Conservation (phyloP, 2,329 filamentous ascomycete species). For the Aspergillus sp. region DNA sequence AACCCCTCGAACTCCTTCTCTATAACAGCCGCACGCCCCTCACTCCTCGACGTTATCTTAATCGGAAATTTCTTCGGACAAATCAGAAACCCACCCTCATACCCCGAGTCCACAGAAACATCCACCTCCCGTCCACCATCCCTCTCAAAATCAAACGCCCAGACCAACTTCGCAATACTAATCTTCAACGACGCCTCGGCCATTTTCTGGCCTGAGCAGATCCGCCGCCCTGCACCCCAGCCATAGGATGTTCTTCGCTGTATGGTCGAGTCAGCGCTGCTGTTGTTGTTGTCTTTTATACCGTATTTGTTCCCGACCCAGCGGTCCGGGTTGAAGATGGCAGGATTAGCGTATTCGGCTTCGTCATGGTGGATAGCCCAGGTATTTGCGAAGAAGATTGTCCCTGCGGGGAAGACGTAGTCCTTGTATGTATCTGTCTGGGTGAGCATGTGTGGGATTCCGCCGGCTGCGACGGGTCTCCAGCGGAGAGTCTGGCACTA, state of each 20-base stretch:
- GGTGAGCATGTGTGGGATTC: constrained; percentile 6
- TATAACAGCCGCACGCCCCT: background rate
- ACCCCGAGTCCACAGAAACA: background rate
- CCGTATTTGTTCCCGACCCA: constrained; percentile 1
- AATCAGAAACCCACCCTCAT: constrained; percentile 1
- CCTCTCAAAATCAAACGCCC: background rate
- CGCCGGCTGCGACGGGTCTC: constrained; percentile 4
- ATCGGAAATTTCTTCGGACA: constrained; percentile 4
- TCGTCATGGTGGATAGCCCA: constrained; percentile 6
- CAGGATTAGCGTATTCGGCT: background rate
- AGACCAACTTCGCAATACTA: constrained; percentile 1
- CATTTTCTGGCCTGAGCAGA: constrained; percentile 6
- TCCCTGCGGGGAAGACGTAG: background rate
- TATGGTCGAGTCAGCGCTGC: background rate
- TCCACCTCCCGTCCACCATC: background rate
- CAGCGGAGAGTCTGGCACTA: constrained; percentile 3
- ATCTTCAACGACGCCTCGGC: constrained; percentile 6
- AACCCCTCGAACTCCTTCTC: constrained; percentile 1
- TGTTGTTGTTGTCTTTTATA: background rate
- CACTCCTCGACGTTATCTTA: background rate
- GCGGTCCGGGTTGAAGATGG: background rate
- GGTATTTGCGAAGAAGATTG: constrained; percentile 1
- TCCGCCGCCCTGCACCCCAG: constrained; percentile 3
- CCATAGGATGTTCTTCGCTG: constrained; percentile 4
- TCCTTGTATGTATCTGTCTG: constrained; percentile 4